Base-by-base conservation (phyloP, 2,329 filamentous ascomycete species). In the Cyphellophora attinorum region DNA sequence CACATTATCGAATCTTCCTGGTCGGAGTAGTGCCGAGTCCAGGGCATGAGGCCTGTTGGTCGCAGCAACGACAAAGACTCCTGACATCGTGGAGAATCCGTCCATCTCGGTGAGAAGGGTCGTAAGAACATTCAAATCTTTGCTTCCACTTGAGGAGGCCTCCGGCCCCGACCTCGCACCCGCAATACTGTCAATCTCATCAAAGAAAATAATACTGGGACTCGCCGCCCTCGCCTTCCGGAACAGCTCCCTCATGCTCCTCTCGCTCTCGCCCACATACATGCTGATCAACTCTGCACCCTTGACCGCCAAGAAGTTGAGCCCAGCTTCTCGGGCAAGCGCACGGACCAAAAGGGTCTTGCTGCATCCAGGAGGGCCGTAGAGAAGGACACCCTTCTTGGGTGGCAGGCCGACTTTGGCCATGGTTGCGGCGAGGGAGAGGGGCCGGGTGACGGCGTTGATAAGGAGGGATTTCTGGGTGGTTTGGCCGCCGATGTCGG, bases 261-360 rank as follows among this genome's bases (percentile, higher is more conserved):
- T 76, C 61, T 96, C 89, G 2, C 86, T 89, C 57, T 96, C 89
- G 41, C 89, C 89, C 12, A 96, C 88, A 58, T 95, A 96, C 84
- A 93, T 94, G 61, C 86, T 93, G 40, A 94, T 77, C 10, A 95
- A 73, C 59, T 95, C 89, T 21, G 85, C 85, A 16, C 86, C 89
- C 61, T 95, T 94, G 46, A 96, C 84, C 6, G 86, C 81, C 53
- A 95, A 79, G 66, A 95, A 95, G 57, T 95, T 95, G 59, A 93
- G 79, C 3, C 82, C 81, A 18, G 84, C 85, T 56, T 93, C 86
- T 5, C 85, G 93, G 11, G 89, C 89, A 48, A 93, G 75, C 17
- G 89, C 89, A 55, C 93, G 86, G 0, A 89, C 89, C 0, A 79
- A 85, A 55, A 95, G 74, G 0, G 89, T 96, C 61, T 96, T 96